Percentiles rank a stretch among this genome's conserved stretches.
Conservation (phyloP, 257 asterid species). For the Eucommia ulmoides region DNA sequence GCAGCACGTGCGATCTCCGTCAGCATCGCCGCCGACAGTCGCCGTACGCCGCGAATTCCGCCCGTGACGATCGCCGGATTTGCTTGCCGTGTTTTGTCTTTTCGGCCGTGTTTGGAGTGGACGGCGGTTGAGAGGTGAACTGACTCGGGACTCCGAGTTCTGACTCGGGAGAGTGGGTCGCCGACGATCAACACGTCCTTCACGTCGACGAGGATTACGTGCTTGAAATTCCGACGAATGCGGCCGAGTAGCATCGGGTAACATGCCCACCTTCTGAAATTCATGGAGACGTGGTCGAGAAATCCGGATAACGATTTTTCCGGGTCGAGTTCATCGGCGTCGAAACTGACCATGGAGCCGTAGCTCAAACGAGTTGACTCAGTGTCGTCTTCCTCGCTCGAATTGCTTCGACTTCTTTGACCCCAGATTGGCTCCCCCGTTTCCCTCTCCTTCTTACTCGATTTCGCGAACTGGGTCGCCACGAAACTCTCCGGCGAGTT, state of each 20-base stretch:
- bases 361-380: neutral
- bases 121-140: neutral
- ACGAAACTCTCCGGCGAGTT: neutral
- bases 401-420: neutral
- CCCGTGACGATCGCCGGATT: neutral
- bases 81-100: neutral
- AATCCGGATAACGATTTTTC: neutral
- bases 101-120: neutral
- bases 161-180: neutral
- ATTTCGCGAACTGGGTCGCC: neutral
- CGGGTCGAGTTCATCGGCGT: neutral
- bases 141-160: neutral
- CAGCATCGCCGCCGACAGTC: neutral
- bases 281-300: neutral
- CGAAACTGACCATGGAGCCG: neutral
- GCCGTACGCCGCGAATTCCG: neutral
- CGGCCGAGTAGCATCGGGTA: neutral
- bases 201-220: neutral
- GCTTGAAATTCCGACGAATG: neutral
- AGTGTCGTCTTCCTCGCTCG: neutral
- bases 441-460: neutral
- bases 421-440: neutral
- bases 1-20: neutral
- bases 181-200: neutral
- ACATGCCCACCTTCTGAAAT: neutral